A percentile compares a stretch with the other conserved stretches of the same genome.
phyloP scores from a whole-genome alignment of 192 early-diverging fungal genomes.

The Backusella mclennaniae region DNA sequence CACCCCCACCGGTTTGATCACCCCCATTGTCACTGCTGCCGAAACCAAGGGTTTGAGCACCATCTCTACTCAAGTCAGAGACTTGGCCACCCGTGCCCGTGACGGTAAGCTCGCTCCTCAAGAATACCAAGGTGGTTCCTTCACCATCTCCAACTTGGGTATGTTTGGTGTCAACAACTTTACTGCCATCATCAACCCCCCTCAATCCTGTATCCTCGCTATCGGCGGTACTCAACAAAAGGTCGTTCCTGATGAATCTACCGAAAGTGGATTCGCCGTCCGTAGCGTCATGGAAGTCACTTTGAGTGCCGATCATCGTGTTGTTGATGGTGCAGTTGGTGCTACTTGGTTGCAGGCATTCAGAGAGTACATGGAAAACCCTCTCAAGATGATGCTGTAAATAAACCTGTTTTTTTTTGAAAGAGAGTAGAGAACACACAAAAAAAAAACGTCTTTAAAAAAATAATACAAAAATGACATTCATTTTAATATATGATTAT shows the following conservation, averaged over 20 bases:
- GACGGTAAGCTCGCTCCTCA: constrained; percentile 88
- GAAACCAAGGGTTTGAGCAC: constrained; percentile 82
- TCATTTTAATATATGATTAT: constrained; percentile 9
- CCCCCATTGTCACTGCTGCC: constrained; percentile 84
- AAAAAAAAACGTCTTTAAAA: neutral
- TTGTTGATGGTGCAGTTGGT: constrained; percentile 93
- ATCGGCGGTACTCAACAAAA: constrained; percentile 82
- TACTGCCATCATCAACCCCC: constrained; percentile 98
- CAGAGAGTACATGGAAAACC: constrained; percentile 93
- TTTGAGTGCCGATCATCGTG: constrained; percentile 87
- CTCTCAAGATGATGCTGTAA: constrained; percentile 91
- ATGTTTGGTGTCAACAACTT: constrained; percentile 96
- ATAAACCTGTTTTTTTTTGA: constrained; percentile 2
- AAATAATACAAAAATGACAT: neutral
- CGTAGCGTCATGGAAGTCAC: constrained; percentile 83
- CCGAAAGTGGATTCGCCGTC: constrained; percentile 66
- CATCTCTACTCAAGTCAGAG: constrained; percentile 86
- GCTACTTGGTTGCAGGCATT: constrained; percentile 89
- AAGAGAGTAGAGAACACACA: neutral
- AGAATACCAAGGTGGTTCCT: constrained; percentile 95
- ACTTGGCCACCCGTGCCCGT: constrained; percentile 81
- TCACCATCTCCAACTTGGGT: constrained; percentile 98
- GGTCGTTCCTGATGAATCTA: constrained; percentile 61
- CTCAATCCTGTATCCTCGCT: constrained; percentile 91
- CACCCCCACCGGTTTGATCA: constrained; percentile 92